Percentiles rank a stretch among this genome's conserved stretches.
Evolutionary conservation across 768 basidiomycete genomes (phyloP).

Genomic region (Pholiota conissans): DNA sequence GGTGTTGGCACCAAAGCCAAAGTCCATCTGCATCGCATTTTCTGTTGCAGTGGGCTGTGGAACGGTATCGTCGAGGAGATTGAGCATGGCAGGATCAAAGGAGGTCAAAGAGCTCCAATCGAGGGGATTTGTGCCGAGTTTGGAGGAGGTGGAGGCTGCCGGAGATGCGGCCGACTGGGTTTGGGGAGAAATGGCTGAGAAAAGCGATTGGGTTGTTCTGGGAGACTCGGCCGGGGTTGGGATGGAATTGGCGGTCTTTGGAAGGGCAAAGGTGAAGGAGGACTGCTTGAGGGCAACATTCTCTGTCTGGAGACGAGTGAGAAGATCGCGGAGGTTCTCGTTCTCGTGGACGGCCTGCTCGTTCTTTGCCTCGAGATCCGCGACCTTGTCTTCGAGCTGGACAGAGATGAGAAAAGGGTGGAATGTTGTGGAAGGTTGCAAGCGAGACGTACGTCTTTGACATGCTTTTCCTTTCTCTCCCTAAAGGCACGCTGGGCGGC

Average conservation of each 20-base stretch:
- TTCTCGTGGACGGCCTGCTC: conserved; percentile 75
- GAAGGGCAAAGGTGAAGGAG: conserved; percentile 83
- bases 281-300: conserved; percentile 80
- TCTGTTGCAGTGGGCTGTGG: conserved; percentile 54
- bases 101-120: conserved; percentile 70
- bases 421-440: conserved; percentile 6
- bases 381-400: conserved; percentile 90
- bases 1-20: conserved; percentile 51
- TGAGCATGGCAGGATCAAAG: conserved; percentile 71
- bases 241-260: conserved; percentile 32
- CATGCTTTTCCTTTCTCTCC: conserved; percentile 96
- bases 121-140: conserved; percentile 42
- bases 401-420: conserved; percentile 4
- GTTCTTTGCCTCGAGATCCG: conserved; percentile 83
- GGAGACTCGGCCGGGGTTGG: conserved; percentile 13
- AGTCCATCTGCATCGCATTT: conserved; percentile 61
- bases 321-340: conserved; percentile 84
- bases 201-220: conserved; percentile 17
- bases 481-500: conserved; percentile 97
- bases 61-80: conserved; percentile 55
- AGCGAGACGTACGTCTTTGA: conserved; percentile 78
- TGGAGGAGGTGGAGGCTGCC: conserved; percentile 33
- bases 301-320: conserved; percentile 83
- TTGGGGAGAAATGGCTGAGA: conserved; percentile 22
- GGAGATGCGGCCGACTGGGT: conserved; percentile 30